Evolutionary conservation across 2,329 filamentous ascomycete genomes (phyloP), one percentile per base, ranked within the genome.

Genomic region (Colletotrichum agaves): DNA sequence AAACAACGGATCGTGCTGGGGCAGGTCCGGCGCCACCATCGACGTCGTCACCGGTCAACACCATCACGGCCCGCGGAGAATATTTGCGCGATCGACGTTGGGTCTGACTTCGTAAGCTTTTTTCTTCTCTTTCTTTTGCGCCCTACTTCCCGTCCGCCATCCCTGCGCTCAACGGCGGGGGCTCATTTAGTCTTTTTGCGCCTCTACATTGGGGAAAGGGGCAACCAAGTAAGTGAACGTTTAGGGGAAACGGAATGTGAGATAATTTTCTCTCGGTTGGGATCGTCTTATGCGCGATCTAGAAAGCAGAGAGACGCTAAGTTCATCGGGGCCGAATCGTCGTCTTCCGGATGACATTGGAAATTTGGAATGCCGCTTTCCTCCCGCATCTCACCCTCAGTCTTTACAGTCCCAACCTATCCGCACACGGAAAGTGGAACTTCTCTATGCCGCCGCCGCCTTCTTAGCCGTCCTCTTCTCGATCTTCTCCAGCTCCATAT

Each of bases 401-500:
- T 49, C 21, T 35, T 8, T 52, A 52, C n/a, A 35, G 21, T 53
- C 13, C 17, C n/a, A 11, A 44, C n/a, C 15, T 11, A 27, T 27
- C 27, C 27, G 6, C 8, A 17, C 41, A 44, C 35, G 35, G 35
- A 37, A 37, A 44, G 17, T 11, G 41, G 17, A 19, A 27, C 49
- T 64, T 27, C 62, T 71, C 69, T 64, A 72, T 35, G 21, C 31
- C 31, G 31, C 31, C 31, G 31, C 17, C 17, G 17, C 17, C 47
- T 62, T 43, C 66, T 65, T 67, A 8, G 27, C 43, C 56, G 65
- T 50, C 17, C 58, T 71, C 69, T 71, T 76, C 61, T 81, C 74
- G 5, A 81, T 71, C 56, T 71, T 74, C 53, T 73, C 76, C 1
- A 80, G 70, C 65, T 77, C 76, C 69, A 73, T 72, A 61, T 83